These are phyloP conservation scores for Aspergillus conjunctus DNA, from an alignment of 495 filamentous ascomycete genomes.

Conservation along the genomic window DNA sequence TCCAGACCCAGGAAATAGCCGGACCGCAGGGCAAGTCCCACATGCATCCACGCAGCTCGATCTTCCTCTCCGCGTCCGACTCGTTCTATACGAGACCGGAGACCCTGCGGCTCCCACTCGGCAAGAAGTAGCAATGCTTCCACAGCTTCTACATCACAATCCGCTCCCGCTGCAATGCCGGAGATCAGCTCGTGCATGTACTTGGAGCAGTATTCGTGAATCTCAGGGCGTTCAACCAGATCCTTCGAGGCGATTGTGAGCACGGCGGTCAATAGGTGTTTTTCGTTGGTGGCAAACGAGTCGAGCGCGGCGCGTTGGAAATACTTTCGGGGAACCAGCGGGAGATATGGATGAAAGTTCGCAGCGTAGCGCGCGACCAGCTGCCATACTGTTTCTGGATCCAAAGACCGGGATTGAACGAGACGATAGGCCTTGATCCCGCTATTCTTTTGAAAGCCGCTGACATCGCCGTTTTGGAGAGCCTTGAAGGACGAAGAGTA, in stretches of 20 bases:
- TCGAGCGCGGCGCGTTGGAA: conserved; percentile 53
- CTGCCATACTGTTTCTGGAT: conserved; percentile 50
- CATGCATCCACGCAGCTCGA: conserved; percentile 69
- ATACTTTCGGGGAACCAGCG: conserved; percentile 57
- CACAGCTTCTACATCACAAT: conserved; percentile 64
- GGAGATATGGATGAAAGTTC: conserved; percentile 65
- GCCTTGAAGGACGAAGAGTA: conserved; percentile 35
- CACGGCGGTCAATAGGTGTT: conserved; percentile 62
- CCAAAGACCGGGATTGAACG: conserved; percentile 52
- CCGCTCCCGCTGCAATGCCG: conserved; percentile 58
- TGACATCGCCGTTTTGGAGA: conserved; percentile 33
- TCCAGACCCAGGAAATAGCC: conserved; percentile 66
- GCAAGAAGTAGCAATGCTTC: conserved; percentile 63
- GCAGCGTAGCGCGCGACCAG: conserved; percentile 55
- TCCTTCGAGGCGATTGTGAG: conserved; percentile 66
- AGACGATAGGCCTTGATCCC: conserved; percentile 53
- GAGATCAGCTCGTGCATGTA: conserved; percentile 66
- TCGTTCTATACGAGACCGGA: conserved; percentile 50
- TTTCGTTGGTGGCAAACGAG: conserved; percentile 54
- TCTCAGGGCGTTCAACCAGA: conserved; percentile 54
- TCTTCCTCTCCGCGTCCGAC: conserved; percentile 68
- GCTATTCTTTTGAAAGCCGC: conserved; percentile 33
- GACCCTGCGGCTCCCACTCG: conserved; percentile 65
- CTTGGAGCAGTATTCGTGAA: conserved; percentile 61
- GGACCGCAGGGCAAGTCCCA: conserved; percentile 63